Evolutionary conservation across 2,329 filamentous ascomycete genomes (phyloP).

Genomic region (Xylariaceae sp.): DNA sequence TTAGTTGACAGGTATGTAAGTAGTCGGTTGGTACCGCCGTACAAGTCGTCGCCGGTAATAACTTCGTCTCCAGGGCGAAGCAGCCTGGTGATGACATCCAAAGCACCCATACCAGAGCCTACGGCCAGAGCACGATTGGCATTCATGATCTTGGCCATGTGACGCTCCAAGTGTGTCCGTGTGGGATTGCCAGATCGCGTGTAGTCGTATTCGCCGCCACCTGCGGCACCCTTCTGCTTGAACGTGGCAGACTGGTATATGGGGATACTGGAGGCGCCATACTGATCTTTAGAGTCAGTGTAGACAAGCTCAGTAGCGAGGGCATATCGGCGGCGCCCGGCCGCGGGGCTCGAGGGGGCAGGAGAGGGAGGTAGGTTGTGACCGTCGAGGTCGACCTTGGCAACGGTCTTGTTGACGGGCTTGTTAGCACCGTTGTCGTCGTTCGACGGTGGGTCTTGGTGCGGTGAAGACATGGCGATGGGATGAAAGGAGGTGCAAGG

Average conservation of each 20-base stretch:
- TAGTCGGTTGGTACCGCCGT: conserved; percentile 89
- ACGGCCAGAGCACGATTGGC: conserved; percentile 86
- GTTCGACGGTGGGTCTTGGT: conserved; percentile 30
- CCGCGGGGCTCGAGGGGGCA: conserved; percentile 82
- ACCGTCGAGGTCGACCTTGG: conserved; percentile 70
- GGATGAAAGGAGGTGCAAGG: background rate
- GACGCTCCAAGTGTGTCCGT: conserved; percentile 88
- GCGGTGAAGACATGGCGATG: conserved; percentile 22
- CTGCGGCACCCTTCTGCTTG: conserved; percentile 78
- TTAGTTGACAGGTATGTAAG: conserved; percentile 88
- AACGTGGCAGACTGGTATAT: conserved; percentile 99
- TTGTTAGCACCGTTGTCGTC: conserved; percentile 35
- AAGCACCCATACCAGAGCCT: conserved; percentile 92
- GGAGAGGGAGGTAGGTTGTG: conserved; percentile 86
- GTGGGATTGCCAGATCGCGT: conserved; percentile 97
- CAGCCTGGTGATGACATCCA: conserved; percentile 91
- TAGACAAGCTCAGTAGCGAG: conserved; percentile 95
- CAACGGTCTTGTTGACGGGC: conserved; percentile 48
- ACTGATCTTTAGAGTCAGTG: conserved; percentile 93
- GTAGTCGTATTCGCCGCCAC: conserved; percentile 93
- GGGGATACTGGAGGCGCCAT: conserved; percentile 90
- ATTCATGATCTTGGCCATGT: conserved; percentile 98
- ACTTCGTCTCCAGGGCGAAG: conserved; percentile 93
- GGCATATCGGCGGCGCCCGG: conserved; percentile 77
- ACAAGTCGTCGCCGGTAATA: conserved; percentile 92